phyloP scores from a whole-genome alignment of 192 early-diverging fungal genomes.

The Radiomyces spectabilis region DNA sequence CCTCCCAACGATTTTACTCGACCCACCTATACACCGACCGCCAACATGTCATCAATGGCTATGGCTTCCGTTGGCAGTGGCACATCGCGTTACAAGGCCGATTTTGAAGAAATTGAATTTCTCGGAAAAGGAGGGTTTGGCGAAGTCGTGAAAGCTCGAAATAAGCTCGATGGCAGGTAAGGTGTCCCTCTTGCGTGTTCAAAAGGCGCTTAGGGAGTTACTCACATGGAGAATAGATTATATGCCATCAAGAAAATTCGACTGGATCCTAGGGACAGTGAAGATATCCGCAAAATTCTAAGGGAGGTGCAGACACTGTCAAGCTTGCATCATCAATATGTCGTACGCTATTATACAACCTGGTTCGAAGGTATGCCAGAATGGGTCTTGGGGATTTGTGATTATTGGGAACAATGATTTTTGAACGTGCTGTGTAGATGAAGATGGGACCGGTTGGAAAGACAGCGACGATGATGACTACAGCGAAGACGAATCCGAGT shows the following conservation, averaged over 20 bases:
- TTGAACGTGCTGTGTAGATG: conserved; percentile 18
- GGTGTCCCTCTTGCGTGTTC: no score
- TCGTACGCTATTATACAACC: conserved; percentile 83
- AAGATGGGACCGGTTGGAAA: conserved; percentile 21
- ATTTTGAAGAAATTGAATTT: conserved; percentile 76
- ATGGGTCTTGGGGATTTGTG: no score
- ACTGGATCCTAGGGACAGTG: conserved; percentile 71
- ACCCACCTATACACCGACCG: neutral
- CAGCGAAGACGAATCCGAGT: conserved; percentile 22
- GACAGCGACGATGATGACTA: conserved; percentile 25
- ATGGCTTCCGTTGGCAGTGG: conserved; percentile 1
- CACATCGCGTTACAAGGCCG: conserved; percentile 58
- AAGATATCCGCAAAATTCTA: conserved; percentile 74
- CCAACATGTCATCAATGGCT: neutral
- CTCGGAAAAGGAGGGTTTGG: conserved; percentile 84
- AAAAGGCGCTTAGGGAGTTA: no score
- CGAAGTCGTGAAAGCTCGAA: conserved; percentile 89
- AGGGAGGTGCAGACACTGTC: conserved; percentile 89
- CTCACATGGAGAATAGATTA: no score
- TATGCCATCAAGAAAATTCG: conserved; percentile 93
- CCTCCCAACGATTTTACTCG: neutral
- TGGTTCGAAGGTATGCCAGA: conserved; percentile 72
- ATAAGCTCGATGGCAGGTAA: conserved; percentile 65
- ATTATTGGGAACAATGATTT: no score
- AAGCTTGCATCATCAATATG: conserved; percentile 81